A percentile compares a stretch with the other conserved stretches of the same genome.
phyloP scores from a whole-genome alignment of 2,329 filamentous ascomycete genomes.

The Colletotrichum sp. region DNA sequence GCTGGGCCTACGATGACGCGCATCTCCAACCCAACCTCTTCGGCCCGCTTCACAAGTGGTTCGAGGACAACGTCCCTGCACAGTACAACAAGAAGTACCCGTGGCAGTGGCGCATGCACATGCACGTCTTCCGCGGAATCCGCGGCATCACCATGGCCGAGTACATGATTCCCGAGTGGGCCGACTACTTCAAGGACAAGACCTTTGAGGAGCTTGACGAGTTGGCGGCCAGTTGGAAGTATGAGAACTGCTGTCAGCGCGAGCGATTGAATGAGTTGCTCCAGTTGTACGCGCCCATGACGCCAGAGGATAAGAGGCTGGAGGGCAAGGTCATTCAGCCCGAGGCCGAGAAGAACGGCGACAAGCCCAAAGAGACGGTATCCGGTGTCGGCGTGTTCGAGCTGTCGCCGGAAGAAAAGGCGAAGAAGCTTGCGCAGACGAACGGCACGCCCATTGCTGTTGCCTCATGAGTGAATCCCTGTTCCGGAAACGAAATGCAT shows the following conservation, averaged over 20 bases:
- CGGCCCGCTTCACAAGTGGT: slow-evolving; percentile 25
- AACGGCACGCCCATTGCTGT: background rate
- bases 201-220: slow-evolving; percentile 48
- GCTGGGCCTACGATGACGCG: slow-evolving; percentile 49
- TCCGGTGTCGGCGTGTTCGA: slow-evolving; percentile 34
- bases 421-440: slow-evolving; percentile 12
- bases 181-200: slow-evolving; percentile 47
- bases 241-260: slow-evolving; percentile 54
- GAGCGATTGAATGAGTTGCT: slow-evolving; percentile 46
- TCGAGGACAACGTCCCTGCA: slow-evolving; percentile 24
- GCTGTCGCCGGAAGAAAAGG: slow-evolving; percentile 29
- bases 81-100: slow-evolving; percentile 28
- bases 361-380: slow-evolving; percentile 21
- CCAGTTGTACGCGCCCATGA: slow-evolving; percentile 27
- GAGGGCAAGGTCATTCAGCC: slow-evolving; percentile 31
- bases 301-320: slow-evolving; percentile 23
- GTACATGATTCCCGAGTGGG: slow-evolving; percentile 51
- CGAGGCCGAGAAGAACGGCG: background rate
- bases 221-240: slow-evolving; percentile 52
- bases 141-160: slow-evolving; percentile 37
- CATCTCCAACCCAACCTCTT: slow-evolving; percentile 34
- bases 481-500: background rate
- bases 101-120: slow-evolving; percentile 28
- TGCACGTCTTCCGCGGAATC: slow-evolving; percentile 27
- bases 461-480: background rate